These are phyloP conservation scores for Polygonum aviculare DNA, from an alignment of 148 eudicot species.

Conservation along the genomic window DNA sequence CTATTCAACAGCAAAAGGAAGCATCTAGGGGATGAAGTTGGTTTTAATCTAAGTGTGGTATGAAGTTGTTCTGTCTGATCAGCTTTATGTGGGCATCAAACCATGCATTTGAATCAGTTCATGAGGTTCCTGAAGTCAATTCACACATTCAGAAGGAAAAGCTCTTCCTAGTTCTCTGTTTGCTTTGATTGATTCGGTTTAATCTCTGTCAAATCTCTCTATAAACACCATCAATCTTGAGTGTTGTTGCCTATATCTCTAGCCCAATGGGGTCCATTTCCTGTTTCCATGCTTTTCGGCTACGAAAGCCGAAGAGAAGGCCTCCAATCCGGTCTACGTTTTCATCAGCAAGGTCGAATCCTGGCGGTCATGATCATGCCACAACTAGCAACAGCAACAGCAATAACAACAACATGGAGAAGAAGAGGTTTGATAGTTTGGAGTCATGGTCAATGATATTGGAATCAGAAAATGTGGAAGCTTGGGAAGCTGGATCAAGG, in stretches of 20 bases:
- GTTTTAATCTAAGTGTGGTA: neutral
- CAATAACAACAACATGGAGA: slow-evolving; percentile 43
- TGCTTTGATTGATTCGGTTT: neutral
- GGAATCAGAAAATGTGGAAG: slow-evolving; percentile 84
- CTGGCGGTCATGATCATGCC: slow-evolving; percentile 23
- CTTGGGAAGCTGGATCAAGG: slow-evolving; percentile 53
- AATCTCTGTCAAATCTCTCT: neutral
- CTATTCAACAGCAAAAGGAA: neutral
- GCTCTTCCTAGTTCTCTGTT: slow-evolving; percentile 18
- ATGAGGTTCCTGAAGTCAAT: slow-evolving; percentile 66
- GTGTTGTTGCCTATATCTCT: neutral
- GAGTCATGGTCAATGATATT: slow-evolving; percentile 99
- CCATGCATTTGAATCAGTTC: slow-evolving; percentile 72
- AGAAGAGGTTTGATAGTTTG: slow-evolving; percentile 79
- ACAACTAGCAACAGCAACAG: slow-evolving; percentile 15
- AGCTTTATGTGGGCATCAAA: slow-evolving; percentile 13
- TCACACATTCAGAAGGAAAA: slow-evolving; percentile 59
- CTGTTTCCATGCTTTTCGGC: slow-evolving; percentile 51
- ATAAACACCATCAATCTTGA: neutral
- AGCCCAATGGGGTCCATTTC: slow-evolving; percentile 45
- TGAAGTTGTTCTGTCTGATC: slow-evolving; percentile 1
- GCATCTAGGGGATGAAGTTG: slow-evolving; percentile 1
- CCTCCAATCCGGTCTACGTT: slow-evolving; percentile 26
- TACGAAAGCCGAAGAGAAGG: slow-evolving; percentile 34
- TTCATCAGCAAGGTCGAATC: slow-evolving; percentile 36